phyloP scores from a whole-genome alignment of 768 basidiomycete species.

The Leucosporidium yakuticum region DNA sequence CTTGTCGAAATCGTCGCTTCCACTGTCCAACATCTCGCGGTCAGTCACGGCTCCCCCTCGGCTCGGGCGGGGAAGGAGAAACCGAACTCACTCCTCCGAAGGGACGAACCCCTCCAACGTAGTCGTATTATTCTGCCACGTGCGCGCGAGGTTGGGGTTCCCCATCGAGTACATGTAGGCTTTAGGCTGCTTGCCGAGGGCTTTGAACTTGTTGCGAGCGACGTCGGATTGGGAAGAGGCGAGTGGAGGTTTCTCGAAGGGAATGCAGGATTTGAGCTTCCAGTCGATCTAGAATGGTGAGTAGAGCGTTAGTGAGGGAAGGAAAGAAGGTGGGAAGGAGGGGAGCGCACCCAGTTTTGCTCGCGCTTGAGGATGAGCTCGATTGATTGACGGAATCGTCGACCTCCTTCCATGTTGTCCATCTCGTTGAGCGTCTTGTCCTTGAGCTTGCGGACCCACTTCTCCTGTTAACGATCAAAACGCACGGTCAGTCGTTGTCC shows the following conservation, averaged over 20 bases:
- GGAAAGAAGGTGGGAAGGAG: too few species aligned
- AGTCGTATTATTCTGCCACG: slow-evolving; percentile 17
- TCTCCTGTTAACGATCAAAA: slow-evolving; percentile 47
- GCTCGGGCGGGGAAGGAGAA: background rate
- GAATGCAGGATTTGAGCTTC: slow-evolving; percentile 75
- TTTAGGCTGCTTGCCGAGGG: background rate
- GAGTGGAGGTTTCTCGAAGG: slow-evolving; percentile 70
- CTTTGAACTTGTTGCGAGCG: background rate
- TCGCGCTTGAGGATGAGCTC: slow-evolving; percentile 68
- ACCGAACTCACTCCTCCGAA: background rate
- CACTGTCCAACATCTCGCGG: background rate
- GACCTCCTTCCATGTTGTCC: slow-evolving; percentile 51
- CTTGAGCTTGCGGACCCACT: slow-evolving; percentile 70
- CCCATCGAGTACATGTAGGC: slow-evolving; percentile 21
- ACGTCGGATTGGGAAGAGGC: background rate
- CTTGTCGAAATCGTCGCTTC: slow-evolving; percentile 8
- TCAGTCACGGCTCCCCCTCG: too few species aligned
- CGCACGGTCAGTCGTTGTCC: background rate
- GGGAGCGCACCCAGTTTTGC: slow-evolving; percentile 62
- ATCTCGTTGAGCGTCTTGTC: slow-evolving; percentile 55
- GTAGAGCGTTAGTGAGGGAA: background rate
- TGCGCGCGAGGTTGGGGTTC: background rate
- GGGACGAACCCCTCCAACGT: slow-evolving; percentile 14
- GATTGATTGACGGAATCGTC: slow-evolving; percentile 68
- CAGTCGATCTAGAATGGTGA: slow-evolving; percentile 55